phyloP scores from a whole-genome alignment of 179 eudicot species.

The Heliamphora pulchella region DNA sequence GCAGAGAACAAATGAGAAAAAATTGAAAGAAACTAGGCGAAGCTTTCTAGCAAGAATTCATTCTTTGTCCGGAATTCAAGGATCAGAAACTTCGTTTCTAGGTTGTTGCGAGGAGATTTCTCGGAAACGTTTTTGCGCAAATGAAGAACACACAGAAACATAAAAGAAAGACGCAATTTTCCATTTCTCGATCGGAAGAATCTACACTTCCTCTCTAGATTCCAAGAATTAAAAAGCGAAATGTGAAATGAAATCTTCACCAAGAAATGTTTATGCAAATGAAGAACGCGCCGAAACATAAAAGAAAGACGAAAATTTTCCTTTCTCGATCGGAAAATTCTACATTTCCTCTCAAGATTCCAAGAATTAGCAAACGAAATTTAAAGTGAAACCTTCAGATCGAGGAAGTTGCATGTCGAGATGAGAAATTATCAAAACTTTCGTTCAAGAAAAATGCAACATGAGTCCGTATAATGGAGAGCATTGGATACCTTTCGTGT shows the following conservation, averaged over 20 bases:
- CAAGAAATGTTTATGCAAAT: too few relatives aligned
- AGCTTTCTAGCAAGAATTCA: slow-evolving; percentile 9
- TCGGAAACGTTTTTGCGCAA: too few relatives aligned
- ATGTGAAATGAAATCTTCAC: background rate
- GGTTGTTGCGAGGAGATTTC: background rate
- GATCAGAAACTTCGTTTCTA: slow-evolving; percentile 3
- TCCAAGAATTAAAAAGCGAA: background rate
- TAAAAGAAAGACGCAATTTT: background rate
- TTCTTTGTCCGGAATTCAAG: background rate
- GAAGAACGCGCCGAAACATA: background rate
- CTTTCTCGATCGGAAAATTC: background rate
- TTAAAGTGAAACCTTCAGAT: background rate
- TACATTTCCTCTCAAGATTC: background rate
- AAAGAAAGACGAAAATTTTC: background rate
- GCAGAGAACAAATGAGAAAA: background rate
- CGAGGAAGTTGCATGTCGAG: background rate
- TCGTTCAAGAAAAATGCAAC: background rate
- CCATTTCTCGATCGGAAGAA: background rate
- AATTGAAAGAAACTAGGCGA: background rate
- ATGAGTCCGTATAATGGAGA: background rate
- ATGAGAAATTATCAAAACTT: background rate
- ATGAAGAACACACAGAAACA: background rate
- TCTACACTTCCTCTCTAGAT: background rate
- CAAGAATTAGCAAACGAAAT: background rate
- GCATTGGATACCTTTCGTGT: slow-evolving; percentile 15